Conservation (phyloP, 208 protist species). For the Trypanosoma lewisi region DNA sequence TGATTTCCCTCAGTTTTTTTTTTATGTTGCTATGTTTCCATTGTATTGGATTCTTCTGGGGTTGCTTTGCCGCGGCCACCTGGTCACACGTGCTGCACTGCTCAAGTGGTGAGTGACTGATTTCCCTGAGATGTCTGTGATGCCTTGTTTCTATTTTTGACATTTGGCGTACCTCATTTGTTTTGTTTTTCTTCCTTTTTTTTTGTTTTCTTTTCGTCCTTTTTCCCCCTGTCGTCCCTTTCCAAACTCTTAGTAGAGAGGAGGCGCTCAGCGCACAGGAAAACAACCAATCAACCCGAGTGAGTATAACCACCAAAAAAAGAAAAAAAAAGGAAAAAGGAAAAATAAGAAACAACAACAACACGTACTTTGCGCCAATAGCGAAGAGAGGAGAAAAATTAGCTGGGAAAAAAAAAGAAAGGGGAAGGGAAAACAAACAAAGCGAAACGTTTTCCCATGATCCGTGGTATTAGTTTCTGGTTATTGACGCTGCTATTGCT, state of each 20-base stretch:
- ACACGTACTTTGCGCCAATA: neutral
- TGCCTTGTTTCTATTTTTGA: neutral
- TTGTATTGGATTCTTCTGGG: no score
- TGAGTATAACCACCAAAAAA: neutral
- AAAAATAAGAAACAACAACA: conserved; percentile 9
- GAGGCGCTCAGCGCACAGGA: neutral
- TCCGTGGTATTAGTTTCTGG: neutral
- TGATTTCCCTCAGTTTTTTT: neutral
- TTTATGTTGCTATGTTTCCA: no score
- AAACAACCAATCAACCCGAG: neutral
- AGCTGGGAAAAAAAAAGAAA: neutral
- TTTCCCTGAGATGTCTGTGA: no score
- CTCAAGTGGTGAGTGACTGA: no score
- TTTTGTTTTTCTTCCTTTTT: conserved; percentile 16
- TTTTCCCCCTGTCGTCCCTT: neutral
- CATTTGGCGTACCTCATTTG: neutral
- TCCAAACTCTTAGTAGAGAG: neutral
- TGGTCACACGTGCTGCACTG: neutral
- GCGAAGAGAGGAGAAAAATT: neutral
- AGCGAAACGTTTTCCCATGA: neutral
- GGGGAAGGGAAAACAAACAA: neutral
- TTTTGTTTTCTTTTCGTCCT: conserved; percentile 18
- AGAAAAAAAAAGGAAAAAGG: neutral
- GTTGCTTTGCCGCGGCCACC: neutral
- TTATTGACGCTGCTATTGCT: neutral